Base-by-base conservation (phyloP, 192 early-diverging fungal genomes). In the Mortierella claussenii region DNA sequence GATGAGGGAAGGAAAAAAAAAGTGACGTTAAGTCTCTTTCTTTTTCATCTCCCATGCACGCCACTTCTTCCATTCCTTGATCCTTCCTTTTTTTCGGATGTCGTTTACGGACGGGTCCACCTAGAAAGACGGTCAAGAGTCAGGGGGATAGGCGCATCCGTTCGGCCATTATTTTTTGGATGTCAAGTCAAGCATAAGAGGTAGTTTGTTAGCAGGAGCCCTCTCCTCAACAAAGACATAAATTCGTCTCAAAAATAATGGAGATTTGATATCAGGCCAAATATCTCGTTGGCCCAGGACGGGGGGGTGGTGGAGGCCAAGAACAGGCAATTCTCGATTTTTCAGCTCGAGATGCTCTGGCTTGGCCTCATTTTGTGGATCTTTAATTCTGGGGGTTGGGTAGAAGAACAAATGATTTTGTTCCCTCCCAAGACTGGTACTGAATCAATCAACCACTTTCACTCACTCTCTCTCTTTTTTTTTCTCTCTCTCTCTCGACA, bases 141-240 rank as follows among this genome's bases (percentile, higher is more conserved):
- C n/a, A n/a, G n/a, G n/a, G n/a, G n/a, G n/a, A n/a, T n/a, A n/a
- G n/a, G n/a, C n/a, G n/a, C n/a, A n/a, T n/a, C n/a, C n/a, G n/a
- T n/a, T n/a, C n/a, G n/a, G n/a, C n/a, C n/a, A n/a, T n/a, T n/a
- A n/a, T n/a, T n/a, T n/a, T n/a, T n/a, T n/a, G n/a, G n/a, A n/a
- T n/a, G n/a, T n/a, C n/a, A n/a, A n/a, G n/a, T n/a, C n/a, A n/a
- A n/a, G n/a, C n/a, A n/a, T n/a, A n/a, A n/a, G n/a, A n/a, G n/a
- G n/a, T n/a, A n/a, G n/a, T 42, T 48, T 71, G 44, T 55, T 63
- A 75, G 51, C 55, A 65, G 70, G 70, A 75, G 70, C 70, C 70
- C 70, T 75, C 70, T 75, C 70, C 70, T 65, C 70, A 65, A 58
- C 54, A 66, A 55, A 54, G 60, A 75, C 70, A 75, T 75, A 75